Evolutionary conservation across 345 rosid species (phyloP).

Genomic region (Gossypium turneri): DNA sequence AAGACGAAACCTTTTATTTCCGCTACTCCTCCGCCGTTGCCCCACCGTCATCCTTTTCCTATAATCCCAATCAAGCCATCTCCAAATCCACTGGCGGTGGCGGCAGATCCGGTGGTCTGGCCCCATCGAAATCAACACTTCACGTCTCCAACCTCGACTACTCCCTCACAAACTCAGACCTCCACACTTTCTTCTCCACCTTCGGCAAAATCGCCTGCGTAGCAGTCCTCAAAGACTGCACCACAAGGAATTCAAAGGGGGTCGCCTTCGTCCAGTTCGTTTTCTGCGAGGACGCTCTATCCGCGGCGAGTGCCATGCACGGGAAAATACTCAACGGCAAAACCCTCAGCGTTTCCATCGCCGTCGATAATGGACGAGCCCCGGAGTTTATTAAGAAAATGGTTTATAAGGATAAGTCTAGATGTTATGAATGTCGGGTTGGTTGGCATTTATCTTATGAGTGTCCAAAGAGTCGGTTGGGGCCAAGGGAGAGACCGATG

Average conservation of each 20-base stretch:
- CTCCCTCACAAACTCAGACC: slow-evolving; percentile 87
- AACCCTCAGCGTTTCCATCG: slow-evolving; percentile 63
- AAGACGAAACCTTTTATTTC: slow-evolving; percentile 74
- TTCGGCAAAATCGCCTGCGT: slow-evolving; percentile 87
- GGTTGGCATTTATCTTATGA: slow-evolving; percentile 86
- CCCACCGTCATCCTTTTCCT: slow-evolving; percentile 22
- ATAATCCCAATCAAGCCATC: slow-evolving; percentile 1
- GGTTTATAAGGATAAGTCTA: slow-evolving; percentile 73
- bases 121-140: slow-evolving; percentile 87
- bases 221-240: slow-evolving; percentile 72
- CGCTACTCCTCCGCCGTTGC: slow-evolving; percentile 56
- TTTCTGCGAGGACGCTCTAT: slow-evolving; percentile 56
- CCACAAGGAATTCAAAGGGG: slow-evolving; percentile 67
- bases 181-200: slow-evolving; percentile 91
- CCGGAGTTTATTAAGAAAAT: slow-evolving; percentile 78
- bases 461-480: slow-evolving; percentile 83
- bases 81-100: slow-evolving; percentile 17
- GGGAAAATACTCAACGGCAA: slow-evolving; percentile 79
- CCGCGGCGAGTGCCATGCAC: slow-evolving; percentile 58
- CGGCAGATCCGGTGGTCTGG: slow-evolving; percentile 67
- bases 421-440: slow-evolving; percentile 89
- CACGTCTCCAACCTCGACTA: slow-evolving; percentile 85
- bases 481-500: slow-evolving; percentile 81
- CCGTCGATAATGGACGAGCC: slow-evolving; percentile 79
- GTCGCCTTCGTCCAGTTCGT: slow-evolving; percentile 86